Evolutionary conservation across 1,284 basidiomycete genomes (phyloP), one percentile per base, ranked within the genome.

Genomic region (Apiotrichum porosum): DNA sequence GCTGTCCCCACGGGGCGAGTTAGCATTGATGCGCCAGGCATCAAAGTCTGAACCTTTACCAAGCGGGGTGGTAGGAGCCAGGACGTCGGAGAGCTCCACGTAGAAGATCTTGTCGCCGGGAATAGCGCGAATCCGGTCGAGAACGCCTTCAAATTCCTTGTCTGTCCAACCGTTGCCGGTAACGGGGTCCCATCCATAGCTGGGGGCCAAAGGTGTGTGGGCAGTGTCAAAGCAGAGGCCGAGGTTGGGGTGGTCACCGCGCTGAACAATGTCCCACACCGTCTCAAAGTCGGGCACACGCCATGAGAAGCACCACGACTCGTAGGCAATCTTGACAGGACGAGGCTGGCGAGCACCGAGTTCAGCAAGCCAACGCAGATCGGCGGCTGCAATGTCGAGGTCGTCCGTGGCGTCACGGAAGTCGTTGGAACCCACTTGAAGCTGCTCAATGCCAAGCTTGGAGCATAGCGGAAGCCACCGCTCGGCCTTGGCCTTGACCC

Each of bases 391-490:
- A 17, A 49, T 49, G 5, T 57, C 49, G 19, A 42, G 21, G 13
- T 19, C 13, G 9, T 35, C 51, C 15, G 28, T 30, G 0, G 53
- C 55, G 17, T 57, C 55, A 13, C 36, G 15, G 17, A 51, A 40
- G 44, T 62, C 54, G 41, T 62, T 57, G 14, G 44, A 23, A 2
- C 60, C 60, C 13, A 62, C 53, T 35, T 53, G 51, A 4, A 53
- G n/a, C 15, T 41, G 28, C 30, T 44, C 22, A 9, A 53, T 43
- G 9, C 28, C 34, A 2, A 53, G 43, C 26, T n/a, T 33, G 5
- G 39, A 26, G 31, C 51, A 49, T 15, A 53, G 39, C 10, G 28
- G 19, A n/a, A 57, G 31, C 56, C 52, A 54, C 21, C 24, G 41
- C 26, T 47, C 42, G 2, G 52, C 56, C 32, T 54, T 57, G 22